Evolutionary conservation across 2,329 filamentous ascomycete species (phyloP), one percentile per base, ranked within the genome.

Genomic region (Corynespora cassiicola): DNA sequence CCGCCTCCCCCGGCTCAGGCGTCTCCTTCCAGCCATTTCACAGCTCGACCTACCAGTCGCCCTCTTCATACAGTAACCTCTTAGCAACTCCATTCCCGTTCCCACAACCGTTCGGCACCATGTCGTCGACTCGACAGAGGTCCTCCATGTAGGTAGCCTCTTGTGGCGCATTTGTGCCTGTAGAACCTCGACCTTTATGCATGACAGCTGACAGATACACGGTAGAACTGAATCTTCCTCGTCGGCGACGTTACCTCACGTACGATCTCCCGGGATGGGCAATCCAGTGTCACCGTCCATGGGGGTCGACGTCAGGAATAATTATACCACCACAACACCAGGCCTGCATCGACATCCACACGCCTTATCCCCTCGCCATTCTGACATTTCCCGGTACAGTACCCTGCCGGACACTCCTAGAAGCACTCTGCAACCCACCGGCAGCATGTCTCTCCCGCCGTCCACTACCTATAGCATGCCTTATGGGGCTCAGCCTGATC

Each of bases 1-100:
- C 75, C 49, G 73, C 74, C 53, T 77, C 73, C 54, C 74, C 75
- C 42, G 74, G 73, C 52, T 78, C 77, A 49, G 74, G 72, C 56
- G 68, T 72, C 42, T 77, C 75, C 19, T 74, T n/a, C n/a, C n/a
- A n/a, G n/a, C n/a, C n/a, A n/a, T n/a, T n/a, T n/a, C n/a, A n/a
- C n/a, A n/a, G n/a, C n/a, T n/a, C n/a, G n/a, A n/a, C n/a, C n/a
- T n/a, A n/a, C n/a, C n/a, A n/a, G n/a, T n/a, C n/a, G n/a, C n/a
- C n/a, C n/a, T n/a, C n/a, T n/a, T n/a, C n/a, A n/a, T n/a, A n/a
- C n/a, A n/a, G n/a, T n/a, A n/a, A n/a, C n/a, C 70, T 69, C 59
- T 68, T 63, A 50, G 65, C 57, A 50, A 54, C 58, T 45, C 45
- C 64, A 18, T 70, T 60, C 42, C 50, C 59, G 31, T 46, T 48